Evolutionary conservation across 805 yeast genomes (phyloP), one percentile per base, ranked within the genome.

Genomic region (Yamadazyma takamatsuzukensis): DNA sequence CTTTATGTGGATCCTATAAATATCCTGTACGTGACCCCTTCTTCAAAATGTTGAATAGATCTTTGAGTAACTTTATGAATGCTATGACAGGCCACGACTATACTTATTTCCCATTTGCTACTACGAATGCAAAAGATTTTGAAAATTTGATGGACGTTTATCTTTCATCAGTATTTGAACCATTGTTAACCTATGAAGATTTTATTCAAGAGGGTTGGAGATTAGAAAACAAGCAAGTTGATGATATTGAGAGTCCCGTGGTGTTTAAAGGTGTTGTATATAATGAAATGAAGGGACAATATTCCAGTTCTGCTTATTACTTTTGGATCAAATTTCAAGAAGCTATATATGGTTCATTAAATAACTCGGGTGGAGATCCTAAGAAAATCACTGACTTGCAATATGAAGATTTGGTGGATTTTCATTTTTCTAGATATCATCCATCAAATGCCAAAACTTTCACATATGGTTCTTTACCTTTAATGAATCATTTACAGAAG

Each of bases 1-100:
- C 97, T 1, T 64, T 93, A 21, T 93, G 98, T 62, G 98, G 98
- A 2, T 88, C 97, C 1, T 68, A 74, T 36, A 83, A 82, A 51
- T 93, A 78, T 56, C 97, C 97, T 2, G 96, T 93, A 1, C 70
- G 97, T 45, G 98, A 93, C 59, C 98, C 98, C 2, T 93, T 93
- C 58, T 93, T 93, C 74, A 90, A 90, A 56, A 93, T 93, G 98
- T 68, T 90, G 38, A 90, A 88, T 56, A 65, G 97, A 43, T 87
- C 97, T n/a, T 64, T 93, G 49, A 80, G 96, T 21, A 93, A 87
- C 55, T 93, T 88, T 59, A 93, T 93, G 98, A 93, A 93, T 55
- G 98, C 98, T 6, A 86, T 93, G 96, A 93, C 98, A 0, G 98
- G 95, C 15, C 89, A 84, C 47, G 97, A 93, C 59, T 89, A 88